Conservation (phyloP, 2,329 filamentous ascomycete genomes). For the Arthrobotrys sphaeroides region DNA sequence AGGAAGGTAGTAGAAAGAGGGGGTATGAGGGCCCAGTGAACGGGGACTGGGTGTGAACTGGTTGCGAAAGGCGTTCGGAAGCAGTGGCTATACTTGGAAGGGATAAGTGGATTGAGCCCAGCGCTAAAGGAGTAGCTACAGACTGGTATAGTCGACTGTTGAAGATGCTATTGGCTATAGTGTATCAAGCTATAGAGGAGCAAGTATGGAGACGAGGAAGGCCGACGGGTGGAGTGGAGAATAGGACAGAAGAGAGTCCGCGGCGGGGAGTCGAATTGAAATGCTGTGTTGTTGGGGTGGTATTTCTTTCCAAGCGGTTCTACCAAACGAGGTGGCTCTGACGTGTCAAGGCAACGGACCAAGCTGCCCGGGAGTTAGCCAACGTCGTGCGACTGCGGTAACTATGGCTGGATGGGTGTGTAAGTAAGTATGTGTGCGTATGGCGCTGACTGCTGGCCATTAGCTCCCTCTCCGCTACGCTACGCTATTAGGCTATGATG, state of each 20-base stretch:
- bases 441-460: not conserved
- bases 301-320: conserved; percentile 33
- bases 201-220: conserved; percentile 36
- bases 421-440: no score
- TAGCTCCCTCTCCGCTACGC: conserved; percentile 2
- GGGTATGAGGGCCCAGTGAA: conserved; percentile 11
- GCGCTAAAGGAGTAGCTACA: conserved; percentile 48
- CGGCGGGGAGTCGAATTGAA: not conserved
- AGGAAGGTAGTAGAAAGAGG: conserved; percentile 15
- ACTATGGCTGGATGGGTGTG: conserved; percentile 6
- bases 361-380: conserved; percentile 25
- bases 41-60: conserved; percentile 5
- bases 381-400: conserved; percentile 3
- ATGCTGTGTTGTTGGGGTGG: conserved; percentile 37
- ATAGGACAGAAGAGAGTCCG: no score
- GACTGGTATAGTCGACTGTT: conserved; percentile 20
- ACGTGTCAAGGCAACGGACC: conserved; percentile 24
- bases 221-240: conserved; percentile 19
- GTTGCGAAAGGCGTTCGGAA: conserved; percentile 41
- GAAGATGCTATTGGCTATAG: conserved; percentile 34
- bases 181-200: conserved; percentile 21
- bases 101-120: conserved; percentile 29
- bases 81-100: conserved; percentile 49
- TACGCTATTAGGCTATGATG: conserved; percentile 17
- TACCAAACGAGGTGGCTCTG: conserved; percentile 40